Conservation (phyloP, 495 filamentous ascomycete species). For the Xylaria venustula region DNA sequence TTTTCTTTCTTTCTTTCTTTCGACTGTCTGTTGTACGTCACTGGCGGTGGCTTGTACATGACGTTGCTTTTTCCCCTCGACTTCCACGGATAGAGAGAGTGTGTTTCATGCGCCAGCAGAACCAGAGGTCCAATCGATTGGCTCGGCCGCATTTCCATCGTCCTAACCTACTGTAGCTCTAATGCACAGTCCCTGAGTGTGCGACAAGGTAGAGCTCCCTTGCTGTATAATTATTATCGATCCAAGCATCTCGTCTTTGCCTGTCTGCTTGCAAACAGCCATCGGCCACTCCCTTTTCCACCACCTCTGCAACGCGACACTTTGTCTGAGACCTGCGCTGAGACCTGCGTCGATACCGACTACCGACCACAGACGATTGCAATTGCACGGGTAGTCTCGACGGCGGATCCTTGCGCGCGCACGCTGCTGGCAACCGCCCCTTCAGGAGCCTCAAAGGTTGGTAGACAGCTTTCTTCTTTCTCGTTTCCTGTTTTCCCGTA, state of each 20-base stretch:
- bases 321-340: conserved; percentile 9
- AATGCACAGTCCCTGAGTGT: not conserved
- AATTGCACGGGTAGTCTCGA: not conserved
- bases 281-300: not conserved
- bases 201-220: not conserved
- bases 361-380: conserved; percentile 4
- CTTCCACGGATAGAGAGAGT: not conserved
- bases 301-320: conserved; percentile 1
- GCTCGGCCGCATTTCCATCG: not conserved
- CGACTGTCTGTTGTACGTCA: conserved; percentile 10
- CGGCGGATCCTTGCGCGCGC: not conserved
- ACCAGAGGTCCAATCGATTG: conserved; percentile 3
- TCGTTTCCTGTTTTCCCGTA: not conserved
- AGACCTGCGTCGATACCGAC: conserved; percentile 5
- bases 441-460: conserved; percentile 3
- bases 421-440: not conserved
- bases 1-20: too few relatives aligned
- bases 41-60: conserved; percentile 5
- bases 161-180: not conserved
- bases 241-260: not conserved
- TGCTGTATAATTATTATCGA: not conserved
- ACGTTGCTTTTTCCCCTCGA: not conserved
- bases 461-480: not conserved
- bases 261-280: not conserved
- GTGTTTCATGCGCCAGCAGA: conserved; percentile 5